Base-by-base conservation (phyloP, 2,329 filamentous ascomycete genomes). In the Trichoderma sp. region DNA sequence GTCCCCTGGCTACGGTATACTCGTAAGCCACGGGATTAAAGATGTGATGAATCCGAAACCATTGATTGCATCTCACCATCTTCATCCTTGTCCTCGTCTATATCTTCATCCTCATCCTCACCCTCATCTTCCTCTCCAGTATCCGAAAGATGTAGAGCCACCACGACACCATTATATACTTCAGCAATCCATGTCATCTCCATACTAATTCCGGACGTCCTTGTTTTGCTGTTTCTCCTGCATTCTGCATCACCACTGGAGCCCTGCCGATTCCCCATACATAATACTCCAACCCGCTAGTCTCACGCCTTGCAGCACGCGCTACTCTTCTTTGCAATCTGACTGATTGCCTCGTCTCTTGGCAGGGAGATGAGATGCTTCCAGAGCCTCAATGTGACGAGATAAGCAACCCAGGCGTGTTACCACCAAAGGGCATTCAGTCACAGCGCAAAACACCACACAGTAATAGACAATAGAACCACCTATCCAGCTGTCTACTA, bases 241-340 rank as follows among this genome's bases (percentile, higher is more conserved):
- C 32, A 26, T 28, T 63, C 47, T 66, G 47, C 63, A 55, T 26
- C 47, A 43, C 23, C 59, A n/a, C 34, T 13, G 39, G 28, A 30
- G 43, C n/a, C n/a, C 43, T 28, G 8, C 17, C 43, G 20, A 32
- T 58, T 32, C 55, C 53, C 66, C 65, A 68, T 68, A 47, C 34
- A 68, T 68, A 47, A 68, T 68, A 47, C n/a, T 47, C 43, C 30
- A 32, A 66, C 8, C 30, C 26, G 66, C 55, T 68, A 59, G 55
- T 34, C 55, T 68, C 55, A 50, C 55, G 6, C 53, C 36, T 23
- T 43, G 23, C 43, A 50, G 43, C 43, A 20, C 53, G 32, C n/a
- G 26, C 53, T 43, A 68, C 23, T 20, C 3, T 53, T 50, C n/a
- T 15, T 28, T 23, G 53, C 65, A 57, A 64, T 47, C 23, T 62